Conservation (phyloP, 108 stramenopile genomes). For the Fragilaria crotonensis region DNA sequence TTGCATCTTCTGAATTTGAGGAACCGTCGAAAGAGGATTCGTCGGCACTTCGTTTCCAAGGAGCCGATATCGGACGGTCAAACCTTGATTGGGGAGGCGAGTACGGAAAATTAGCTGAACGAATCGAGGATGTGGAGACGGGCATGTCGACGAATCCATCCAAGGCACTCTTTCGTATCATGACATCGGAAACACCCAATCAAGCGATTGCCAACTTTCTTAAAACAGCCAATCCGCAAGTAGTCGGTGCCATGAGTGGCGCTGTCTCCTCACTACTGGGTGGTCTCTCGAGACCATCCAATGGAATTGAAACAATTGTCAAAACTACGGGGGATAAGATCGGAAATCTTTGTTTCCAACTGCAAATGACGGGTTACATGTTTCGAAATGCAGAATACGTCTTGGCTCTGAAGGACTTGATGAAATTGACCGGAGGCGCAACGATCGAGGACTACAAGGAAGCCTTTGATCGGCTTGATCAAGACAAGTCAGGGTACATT, state of each 20-base stretch:
- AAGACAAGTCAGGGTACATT: slow-evolving; percentile 69
- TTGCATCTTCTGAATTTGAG: slow-evolving; percentile 47
- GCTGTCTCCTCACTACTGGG: slow-evolving; percentile 67
- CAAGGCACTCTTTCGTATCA: slow-evolving; percentile 61
- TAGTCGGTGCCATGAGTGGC: slow-evolving; percentile 76
- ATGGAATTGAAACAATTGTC: slow-evolving; percentile 61
- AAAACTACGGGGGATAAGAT: slow-evolving; percentile 74
- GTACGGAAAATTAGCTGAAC: slow-evolving; percentile 43
- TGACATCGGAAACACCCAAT: slow-evolving; percentile 62
- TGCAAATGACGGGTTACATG: slow-evolving; percentile 85
- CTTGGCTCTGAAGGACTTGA: slow-evolving; percentile 69
- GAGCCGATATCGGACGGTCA: neutral
- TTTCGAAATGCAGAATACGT: slow-evolving; percentile 92
- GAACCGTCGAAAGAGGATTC: slow-evolving; percentile 7
- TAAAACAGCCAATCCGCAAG: slow-evolving; percentile 59
- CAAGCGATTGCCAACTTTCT: slow-evolving; percentile 68
- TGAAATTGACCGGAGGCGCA: slow-evolving; percentile 54
- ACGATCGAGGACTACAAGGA: slow-evolving; percentile 64
- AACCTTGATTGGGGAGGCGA: slow-evolving; percentile 75
- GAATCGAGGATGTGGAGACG: slow-evolving; percentile 59
- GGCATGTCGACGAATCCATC: slow-evolving; percentile 57
- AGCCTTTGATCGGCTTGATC: slow-evolving; percentile 76
- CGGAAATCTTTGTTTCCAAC: slow-evolving; percentile 69
- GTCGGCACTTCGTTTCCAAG: slow-evolving; percentile 11
- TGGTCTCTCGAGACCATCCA: slow-evolving; percentile 60